Evolutionary conservation across 2,329 filamentous ascomycete species (phyloP).

Genomic region (Colletotrichum phormii): DNA sequence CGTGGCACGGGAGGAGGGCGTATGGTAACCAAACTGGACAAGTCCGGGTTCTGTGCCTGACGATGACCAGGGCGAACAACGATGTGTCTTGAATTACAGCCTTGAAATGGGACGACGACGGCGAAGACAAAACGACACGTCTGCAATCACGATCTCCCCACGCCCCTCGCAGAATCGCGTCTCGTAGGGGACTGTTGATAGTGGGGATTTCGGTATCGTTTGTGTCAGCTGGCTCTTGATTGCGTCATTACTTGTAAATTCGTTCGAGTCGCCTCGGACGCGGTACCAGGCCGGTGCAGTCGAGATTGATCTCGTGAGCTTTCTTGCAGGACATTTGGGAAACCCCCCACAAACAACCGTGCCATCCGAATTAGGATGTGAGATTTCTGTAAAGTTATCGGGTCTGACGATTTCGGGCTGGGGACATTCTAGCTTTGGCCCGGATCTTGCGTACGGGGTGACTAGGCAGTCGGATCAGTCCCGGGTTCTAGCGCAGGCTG

Average conservation of each 20-base stretch:
- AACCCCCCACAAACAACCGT: conserved; percentile 35
- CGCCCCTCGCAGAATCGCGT: neutral
- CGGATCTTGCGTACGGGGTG: conserved; percentile 17
- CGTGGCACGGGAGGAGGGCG: conserved; percentile 10
- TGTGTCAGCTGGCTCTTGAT: neutral
- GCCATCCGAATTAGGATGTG: conserved; percentile 22
- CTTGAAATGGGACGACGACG: neutral
- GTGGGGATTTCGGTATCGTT: neutral
- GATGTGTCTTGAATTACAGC: neutral
- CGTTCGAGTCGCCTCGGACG: neutral
- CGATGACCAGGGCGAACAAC: neutral
- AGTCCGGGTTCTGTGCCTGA: neutral
- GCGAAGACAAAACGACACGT: conserved; percentile 21
- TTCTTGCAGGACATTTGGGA: conserved; percentile 12
- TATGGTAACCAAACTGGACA: neutral
- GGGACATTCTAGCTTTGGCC: neutral
- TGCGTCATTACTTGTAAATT: conserved; percentile 18
- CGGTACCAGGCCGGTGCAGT: conserved; percentile 7
- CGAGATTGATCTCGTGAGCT: conserved; percentile 26
- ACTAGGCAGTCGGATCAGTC: neutral
- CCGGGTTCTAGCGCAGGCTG: neutral
- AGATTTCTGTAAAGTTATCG: neutral
- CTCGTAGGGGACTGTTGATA: conserved; percentile 5
- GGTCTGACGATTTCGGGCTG: neutral
- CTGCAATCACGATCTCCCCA: conserved; percentile 16